Percentiles rank a stretch among this genome's conserved stretches.
These are phyloP conservation scores for Fusarium sp. DNA, from an alignment of 2,329 filamentous ascomycete species.

Conservation along the genomic window DNA sequence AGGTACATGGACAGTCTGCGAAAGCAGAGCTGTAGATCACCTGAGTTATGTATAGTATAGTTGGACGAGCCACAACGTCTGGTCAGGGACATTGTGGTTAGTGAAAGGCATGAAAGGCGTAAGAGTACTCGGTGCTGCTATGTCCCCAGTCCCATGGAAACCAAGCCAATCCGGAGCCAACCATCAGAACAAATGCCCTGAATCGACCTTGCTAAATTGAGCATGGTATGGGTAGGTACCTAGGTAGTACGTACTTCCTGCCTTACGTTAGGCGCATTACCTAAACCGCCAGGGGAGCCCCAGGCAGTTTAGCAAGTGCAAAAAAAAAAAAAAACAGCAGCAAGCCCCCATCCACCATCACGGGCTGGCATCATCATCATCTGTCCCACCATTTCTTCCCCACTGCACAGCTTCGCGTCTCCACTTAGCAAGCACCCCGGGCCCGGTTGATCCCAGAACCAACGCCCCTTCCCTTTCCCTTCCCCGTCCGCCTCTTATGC, in stretches of 20 bases:
- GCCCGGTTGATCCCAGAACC: slow-evolving; percentile 19
- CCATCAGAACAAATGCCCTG: no score
- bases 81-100: no score
- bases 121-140: not conserved
- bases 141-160: no score
- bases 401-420: slow-evolving; percentile 34
- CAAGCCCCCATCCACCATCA: slow-evolving; percentile 14
- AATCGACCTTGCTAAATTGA: no score
- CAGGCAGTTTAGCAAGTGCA: slow-evolving; percentile 9
- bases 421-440: slow-evolving; percentile 20
- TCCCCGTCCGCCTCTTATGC: slow-evolving; percentile 3
- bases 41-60: not conserved
- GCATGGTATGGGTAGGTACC: not conserved
- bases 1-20: not conserved
- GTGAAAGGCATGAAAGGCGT: no score
- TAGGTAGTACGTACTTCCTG: not conserved
- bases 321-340: slow-evolving; percentile 28
- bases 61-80: not conserved
- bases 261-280: not conserved
- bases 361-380: slow-evolving; percentile 34
- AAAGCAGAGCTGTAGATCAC: not conserved
- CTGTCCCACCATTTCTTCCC: slow-evolving; percentile 27
- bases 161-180: no score
- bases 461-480: slow-evolving; percentile 3
- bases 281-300: slow-evolving; percentile 8